These are phyloP conservation scores for Penicillium sumatraense DNA, from an alignment of 2,329 filamentous ascomycete species.

Conservation along the genomic window DNA sequence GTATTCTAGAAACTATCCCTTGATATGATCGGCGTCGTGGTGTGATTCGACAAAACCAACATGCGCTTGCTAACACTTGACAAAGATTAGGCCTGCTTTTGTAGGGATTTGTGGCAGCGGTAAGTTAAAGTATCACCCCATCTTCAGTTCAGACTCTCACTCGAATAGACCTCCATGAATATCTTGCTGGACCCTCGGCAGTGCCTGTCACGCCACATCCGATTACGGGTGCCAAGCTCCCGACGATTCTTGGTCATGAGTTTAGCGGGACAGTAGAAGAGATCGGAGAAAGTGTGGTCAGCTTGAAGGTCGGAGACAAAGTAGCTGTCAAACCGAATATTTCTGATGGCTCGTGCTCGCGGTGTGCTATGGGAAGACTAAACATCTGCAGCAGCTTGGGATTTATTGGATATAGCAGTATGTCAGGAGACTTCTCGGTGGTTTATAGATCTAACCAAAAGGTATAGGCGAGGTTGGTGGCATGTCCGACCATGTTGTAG, in stretches of 20 bases:
- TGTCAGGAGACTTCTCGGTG: not conserved
- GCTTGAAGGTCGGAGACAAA: conserved; percentile 58
- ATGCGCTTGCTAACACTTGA: not conserved
- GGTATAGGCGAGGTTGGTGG: conserved; percentile 40
- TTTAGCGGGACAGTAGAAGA: conserved; percentile 65
- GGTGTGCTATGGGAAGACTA: conserved; percentile 57
- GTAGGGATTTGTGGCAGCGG: conserved; percentile 42
- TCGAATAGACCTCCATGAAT: conserved; percentile 56
- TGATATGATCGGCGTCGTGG: not conserved
- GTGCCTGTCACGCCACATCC: conserved; percentile 59
- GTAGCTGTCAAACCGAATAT: conserved; percentile 66
- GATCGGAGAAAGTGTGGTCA: conserved; percentile 56
- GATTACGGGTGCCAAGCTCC: conserved; percentile 61
- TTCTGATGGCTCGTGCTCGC: conserved; percentile 60
- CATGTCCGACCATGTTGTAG: conserved; percentile 33
- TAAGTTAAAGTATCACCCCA: conserved; percentile 6
- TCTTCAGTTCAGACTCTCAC: not conserved
- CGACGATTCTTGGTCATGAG: conserved; percentile 68
- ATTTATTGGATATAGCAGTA: conserved; percentile 57
- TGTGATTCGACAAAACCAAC: not conserved
- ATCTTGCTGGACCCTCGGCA: conserved; percentile 54
- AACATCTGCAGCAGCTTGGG: conserved; percentile 64
- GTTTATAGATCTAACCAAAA: conserved; percentile 51
- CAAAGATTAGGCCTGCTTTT: conserved; percentile 36
- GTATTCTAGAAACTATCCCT: conserved; percentile 20